Conservation (phyloP, 441 rosid species). For the Viola pubescens region DNA sequence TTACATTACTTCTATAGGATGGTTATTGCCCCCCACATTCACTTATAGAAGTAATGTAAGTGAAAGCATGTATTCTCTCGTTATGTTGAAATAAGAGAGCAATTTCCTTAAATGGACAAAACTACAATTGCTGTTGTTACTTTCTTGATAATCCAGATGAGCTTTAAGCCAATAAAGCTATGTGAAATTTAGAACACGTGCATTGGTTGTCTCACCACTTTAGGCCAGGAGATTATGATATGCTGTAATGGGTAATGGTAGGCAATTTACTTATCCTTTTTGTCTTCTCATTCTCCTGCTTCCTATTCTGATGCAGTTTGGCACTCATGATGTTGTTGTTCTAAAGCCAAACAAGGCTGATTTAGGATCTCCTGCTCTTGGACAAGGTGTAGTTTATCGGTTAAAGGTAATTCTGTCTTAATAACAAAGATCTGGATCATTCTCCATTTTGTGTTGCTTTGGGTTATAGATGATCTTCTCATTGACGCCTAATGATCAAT, state of each 20-base stretch:
- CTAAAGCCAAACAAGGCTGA: conserved; percentile 81
- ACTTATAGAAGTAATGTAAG: too few relatives aligned
- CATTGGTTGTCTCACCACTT: conserved; percentile 4
- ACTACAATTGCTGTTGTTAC: too few relatives aligned
- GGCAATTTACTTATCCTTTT: neutral
- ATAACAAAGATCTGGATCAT: conserved; percentile 2
- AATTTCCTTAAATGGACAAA: too few relatives aligned
- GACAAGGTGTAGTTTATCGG: conserved; percentile 93
- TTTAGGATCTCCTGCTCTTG: conserved; percentile 76
- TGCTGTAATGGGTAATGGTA: conserved; percentile 8
- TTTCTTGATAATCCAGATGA: too few relatives aligned
- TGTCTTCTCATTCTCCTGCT: conserved; percentile 2
- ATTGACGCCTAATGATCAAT: conserved; percentile 11
- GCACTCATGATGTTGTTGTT: conserved; percentile 89
- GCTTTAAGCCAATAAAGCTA: too few relatives aligned
- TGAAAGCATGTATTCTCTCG: too few relatives aligned
- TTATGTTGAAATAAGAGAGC: too few relatives aligned
- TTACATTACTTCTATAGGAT: too few relatives aligned
- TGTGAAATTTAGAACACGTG: neutral
- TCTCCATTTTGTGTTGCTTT: conserved; percentile 8
- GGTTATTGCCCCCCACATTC: too few relatives aligned
- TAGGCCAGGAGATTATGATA: neutral
- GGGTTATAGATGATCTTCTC: conserved; percentile 7
- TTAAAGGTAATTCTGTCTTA: conserved; percentile 46
- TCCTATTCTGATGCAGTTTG: conserved; percentile 39